Base-by-base conservation (phyloP, 169 alveolate species). In the Babesia ovis region DNA sequence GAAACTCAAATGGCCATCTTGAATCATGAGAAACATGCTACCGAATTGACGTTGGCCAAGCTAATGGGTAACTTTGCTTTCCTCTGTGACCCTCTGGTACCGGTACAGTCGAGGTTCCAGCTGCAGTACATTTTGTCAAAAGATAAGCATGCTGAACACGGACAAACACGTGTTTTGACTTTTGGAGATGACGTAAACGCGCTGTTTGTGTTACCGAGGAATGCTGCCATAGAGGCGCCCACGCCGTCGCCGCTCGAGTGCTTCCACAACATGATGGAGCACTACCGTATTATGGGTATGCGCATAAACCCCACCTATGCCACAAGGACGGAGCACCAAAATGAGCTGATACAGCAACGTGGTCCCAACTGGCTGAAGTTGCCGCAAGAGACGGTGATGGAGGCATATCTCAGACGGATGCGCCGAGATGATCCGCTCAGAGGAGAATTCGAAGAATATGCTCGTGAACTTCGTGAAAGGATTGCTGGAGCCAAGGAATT, bases 41-140 rank as follows among this genome's bases (percentile, higher is more conserved):
- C 84, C 29, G 90, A 88, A 56, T 42, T 62, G 41, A 83, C 80
- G 6, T 51, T 88, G 39, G 69, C 90, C n/a, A 74, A 83, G 29
- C 76, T 88, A 20, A 66, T 88, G 85, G 84, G 85, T 1, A 77
- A 80, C 60, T 88, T 70, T 58, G 69, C 73, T 25, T 88, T 88
- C 85, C 66, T 87, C 31, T 60, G 85, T 46, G 90, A 88, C 18
- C 93, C 93, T 22, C 83, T 60, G 37, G 69, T 88, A 25, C 93
- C 91, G 29, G 70, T 88, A 20, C 88, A 84, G 55, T 64, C 68
- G 29, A 2, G 22, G 22, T 80, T 80, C 61, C 88, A 80, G 51
- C 57, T 80, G 37, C 61, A 57, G 53, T 80, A 61, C 37, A 50
- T 80, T 32, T 61, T 70, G 27, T 80, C 88, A 20, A 80, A 70